Percentiles rank a stretch among this genome's conserved stretches.
Conservation (phyloP, 495 filamentous ascomycete species). For the Articulospora tetracladia region DNA sequence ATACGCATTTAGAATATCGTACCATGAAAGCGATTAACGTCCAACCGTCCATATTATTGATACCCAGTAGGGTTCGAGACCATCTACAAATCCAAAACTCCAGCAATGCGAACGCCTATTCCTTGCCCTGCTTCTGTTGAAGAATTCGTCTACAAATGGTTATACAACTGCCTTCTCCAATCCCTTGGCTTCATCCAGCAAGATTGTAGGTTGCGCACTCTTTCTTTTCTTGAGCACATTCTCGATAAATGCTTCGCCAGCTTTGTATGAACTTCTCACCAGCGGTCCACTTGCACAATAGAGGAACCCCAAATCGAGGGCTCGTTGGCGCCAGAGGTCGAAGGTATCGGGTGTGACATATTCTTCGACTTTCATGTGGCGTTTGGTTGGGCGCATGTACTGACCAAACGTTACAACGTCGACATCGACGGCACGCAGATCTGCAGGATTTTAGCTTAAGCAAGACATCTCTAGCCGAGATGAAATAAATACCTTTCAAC, state of each 20-base stretch:
- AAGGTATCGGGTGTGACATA: conserved; percentile 90
- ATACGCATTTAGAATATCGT: too few relatives aligned
- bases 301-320: conserved; percentile 92
- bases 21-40: too few relatives aligned
- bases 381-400: conserved; percentile 98
- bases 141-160: background rate
- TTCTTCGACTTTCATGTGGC: conserved; percentile 92
- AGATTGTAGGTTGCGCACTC: conserved; percentile 10
- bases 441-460: conserved; percentile 32
- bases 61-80: too few relatives aligned
- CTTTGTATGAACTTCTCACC: conserved; percentile 93
- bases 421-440: conserved; percentile 73
- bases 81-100: background rate
- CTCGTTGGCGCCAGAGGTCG: conserved; percentile 84
- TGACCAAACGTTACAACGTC: conserved; percentile 98
- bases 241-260: conserved; percentile 97
- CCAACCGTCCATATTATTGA: too few relatives aligned
- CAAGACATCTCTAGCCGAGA: background rate
- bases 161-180: conserved; percentile 24
- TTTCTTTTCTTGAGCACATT: conserved; percentile 88
- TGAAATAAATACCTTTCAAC: conserved; percentile 49
- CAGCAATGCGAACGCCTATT: background rate
- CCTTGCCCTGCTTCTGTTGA: background rate
- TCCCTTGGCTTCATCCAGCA: conserved; percentile 16
- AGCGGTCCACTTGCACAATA: conserved; percentile 93